Evolutionary conservation across 371 early-diverging fungal genomes (phyloP).

Genomic region (Rhizopus sp.): DNA sequence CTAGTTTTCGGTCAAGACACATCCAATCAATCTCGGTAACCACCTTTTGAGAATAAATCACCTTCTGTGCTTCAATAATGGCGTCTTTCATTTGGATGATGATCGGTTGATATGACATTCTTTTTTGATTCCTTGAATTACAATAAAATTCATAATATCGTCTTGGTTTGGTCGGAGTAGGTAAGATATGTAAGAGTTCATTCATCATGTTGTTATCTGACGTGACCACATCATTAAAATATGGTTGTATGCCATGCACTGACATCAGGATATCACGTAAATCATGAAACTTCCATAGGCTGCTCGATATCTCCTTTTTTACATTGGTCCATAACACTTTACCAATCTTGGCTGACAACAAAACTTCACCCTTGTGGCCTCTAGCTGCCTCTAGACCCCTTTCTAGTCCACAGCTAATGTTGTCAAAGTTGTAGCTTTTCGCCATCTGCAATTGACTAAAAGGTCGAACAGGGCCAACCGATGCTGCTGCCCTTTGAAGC

Average conservation of each 20-base stretch:
- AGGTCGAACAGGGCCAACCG: not conserved
- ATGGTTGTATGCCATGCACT: not conserved
- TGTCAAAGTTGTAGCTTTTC: constrained; percentile 38
- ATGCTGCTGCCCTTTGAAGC: constrained; percentile 17
- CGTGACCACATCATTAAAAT: constrained; percentile 15
- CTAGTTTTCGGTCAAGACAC: constrained; percentile 44
- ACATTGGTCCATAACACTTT: constrained; percentile 45
- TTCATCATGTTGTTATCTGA: constrained; percentile 16
- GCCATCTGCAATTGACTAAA: constrained; percentile 3
- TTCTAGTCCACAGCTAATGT: constrained; percentile 28
- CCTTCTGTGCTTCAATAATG: constrained; percentile 37
- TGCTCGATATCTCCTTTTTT: constrained; percentile 12
- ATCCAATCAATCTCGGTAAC: constrained; percentile 46
- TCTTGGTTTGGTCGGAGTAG: constrained; percentile 7
- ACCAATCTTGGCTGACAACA: constrained; percentile 45
- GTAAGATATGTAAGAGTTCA: constrained; percentile 21
- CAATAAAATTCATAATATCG: constrained; percentile 45
- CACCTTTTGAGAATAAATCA: constrained; percentile 22
- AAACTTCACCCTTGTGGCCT: constrained; percentile 43
- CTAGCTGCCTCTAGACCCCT: constrained; percentile 35
- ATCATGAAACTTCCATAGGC: constrained; percentile 43
- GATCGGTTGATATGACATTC: constrained; percentile 23
- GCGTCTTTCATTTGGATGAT: constrained; percentile 40
- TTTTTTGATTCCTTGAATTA: constrained; percentile 39
- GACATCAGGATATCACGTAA: constrained; percentile 37